These are phyloP conservation scores for Daedaleopsis nitida DNA, from an alignment of 768 basidiomycete species.

Conservation along the genomic window DNA sequence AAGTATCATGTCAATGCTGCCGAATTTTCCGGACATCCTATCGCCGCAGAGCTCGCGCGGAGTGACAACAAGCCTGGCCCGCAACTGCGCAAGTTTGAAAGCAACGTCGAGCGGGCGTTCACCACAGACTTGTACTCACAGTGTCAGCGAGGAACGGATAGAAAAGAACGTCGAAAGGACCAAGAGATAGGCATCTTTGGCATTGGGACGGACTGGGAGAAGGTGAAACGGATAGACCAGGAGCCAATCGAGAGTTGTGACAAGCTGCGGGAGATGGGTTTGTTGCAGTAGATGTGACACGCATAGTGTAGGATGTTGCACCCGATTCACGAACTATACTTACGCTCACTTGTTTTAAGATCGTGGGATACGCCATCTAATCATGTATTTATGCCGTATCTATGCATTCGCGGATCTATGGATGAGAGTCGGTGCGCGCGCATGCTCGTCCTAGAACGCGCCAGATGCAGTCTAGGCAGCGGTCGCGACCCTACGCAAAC, in stretches of 20 bases:
- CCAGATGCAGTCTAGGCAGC: constrained; percentile 14
- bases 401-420: background rate
- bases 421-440: background rate
- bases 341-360: background rate
- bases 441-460: constrained; percentile 6
- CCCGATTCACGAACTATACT: no score
- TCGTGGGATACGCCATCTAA: constrained; percentile 16
- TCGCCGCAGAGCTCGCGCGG: constrained; percentile 69
- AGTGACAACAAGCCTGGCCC: constrained; percentile 31
- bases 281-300: constrained; percentile 41
- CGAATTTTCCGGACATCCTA: constrained; percentile 80
- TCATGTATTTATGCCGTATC: constrained; percentile 19
- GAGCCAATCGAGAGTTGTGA: constrained; percentile 81
- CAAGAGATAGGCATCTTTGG: constrained; percentile 87
- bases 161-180: constrained; percentile 70
- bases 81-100: constrained; percentile 69
- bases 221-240: constrained; percentile 70
- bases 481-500: constrained; percentile 13
- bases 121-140: constrained; percentile 67
- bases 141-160: constrained; percentile 72
- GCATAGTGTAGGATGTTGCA: no score
- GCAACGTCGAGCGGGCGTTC: constrained; percentile 72
- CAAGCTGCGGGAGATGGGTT: constrained; percentile 64
- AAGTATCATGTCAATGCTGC: constrained; percentile 82
- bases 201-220: constrained; percentile 90